Percentiles rank a stretch among this genome's conserved stretches.
phyloP scores from a whole-genome alignment of 768 basidiomycete genomes.

The Kwoniella dejecticola region DNA sequence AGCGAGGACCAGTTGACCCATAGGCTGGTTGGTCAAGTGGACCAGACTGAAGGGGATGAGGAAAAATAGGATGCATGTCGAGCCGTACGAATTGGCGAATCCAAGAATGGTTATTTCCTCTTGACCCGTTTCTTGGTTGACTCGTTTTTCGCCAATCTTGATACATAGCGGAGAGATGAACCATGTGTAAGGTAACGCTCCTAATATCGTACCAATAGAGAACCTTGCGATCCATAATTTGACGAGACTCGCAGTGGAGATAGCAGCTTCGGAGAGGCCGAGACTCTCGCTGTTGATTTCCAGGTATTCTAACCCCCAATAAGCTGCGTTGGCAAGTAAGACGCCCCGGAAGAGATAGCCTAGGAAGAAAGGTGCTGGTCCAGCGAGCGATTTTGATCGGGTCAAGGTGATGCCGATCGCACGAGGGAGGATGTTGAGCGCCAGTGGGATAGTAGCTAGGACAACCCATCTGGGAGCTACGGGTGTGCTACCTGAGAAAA shows the following conservation, averaged over 20 bases:
- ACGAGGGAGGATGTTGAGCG: conserved; percentile 63
- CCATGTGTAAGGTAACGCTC: conserved; percentile 70
- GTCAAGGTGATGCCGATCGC: conserved; percentile 63
- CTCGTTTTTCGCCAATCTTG: conserved; percentile 59
- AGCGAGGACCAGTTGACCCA: conserved; percentile 76
- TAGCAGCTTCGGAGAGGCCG: conserved; percentile 40
- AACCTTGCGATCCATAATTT: conserved; percentile 69
- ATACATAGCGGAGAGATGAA: conserved; percentile 73
- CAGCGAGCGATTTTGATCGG: conserved; percentile 72
- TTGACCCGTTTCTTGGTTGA: conserved; percentile 38
- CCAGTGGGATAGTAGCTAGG: conserved; percentile 63
- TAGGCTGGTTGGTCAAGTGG: conserved; percentile 71
- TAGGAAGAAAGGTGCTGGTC: conserved; percentile 67
- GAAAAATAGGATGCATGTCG: conserved; percentile 83
- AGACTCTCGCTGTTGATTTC: conserved; percentile 56
- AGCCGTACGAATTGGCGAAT: conserved; percentile 85
- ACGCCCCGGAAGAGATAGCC: conserved; percentile 61
- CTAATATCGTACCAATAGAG: conserved; percentile 57
- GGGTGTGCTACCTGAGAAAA: conserved; percentile 74
- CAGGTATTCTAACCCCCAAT: conserved; percentile 82
- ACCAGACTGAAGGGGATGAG: conserved; percentile 64
- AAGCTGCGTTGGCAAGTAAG: conserved; percentile 64
- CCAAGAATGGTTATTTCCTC: conserved; percentile 65
- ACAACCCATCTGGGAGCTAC: conserved; percentile 67
- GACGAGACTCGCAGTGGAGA: conserved; percentile 59